phyloP scores from a whole-genome alignment of 495 filamentous ascomycete species.

The Astrothelium subdiscretum region DNA sequence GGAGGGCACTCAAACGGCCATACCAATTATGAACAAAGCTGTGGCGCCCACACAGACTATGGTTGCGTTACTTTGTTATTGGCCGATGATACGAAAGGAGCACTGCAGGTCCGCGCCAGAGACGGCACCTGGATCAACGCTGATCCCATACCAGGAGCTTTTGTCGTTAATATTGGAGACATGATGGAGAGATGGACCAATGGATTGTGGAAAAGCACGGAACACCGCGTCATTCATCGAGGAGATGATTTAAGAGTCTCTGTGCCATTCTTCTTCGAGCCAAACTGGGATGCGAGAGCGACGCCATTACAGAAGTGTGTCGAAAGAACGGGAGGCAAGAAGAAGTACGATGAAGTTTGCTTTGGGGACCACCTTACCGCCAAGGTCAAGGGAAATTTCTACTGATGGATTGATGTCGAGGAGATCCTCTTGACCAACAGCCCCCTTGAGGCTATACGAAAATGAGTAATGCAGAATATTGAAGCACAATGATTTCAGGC shows the following conservation, averaged over 20 bases:
- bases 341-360: background rate
- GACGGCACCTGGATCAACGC: slow-evolving; percentile 26
- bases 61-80: slow-evolving; percentile 32
- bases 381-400: background rate
- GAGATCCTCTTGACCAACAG: background rate
- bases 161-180: slow-evolving; percentile 36
- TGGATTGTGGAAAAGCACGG: slow-evolving; percentile 29
- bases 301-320: slow-evolving; percentile 11
- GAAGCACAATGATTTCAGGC: too few species aligned
- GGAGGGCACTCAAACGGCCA: background rate
- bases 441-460: too few species aligned
- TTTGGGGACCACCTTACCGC: background rate
- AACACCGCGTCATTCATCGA: slow-evolving; percentile 30
- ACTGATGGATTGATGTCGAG: background rate
- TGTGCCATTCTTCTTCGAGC: slow-evolving; percentile 35
- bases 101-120: slow-evolving; percentile 24
- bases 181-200: slow-evolving; percentile 35
- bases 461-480: too few species aligned
- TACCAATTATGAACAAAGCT: slow-evolving; percentile 13
- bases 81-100: slow-evolving; percentile 23
- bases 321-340: background rate
- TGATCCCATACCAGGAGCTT: slow-evolving; percentile 25
- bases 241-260: slow-evolving; percentile 27
- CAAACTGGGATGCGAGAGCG: slow-evolving; percentile 26
- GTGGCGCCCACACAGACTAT: slow-evolving; percentile 28